These are phyloP conservation scores for Chamaenerion angustifolium DNA, from an alignment of 345 rosid genomes.

Conservation along the genomic window DNA sequence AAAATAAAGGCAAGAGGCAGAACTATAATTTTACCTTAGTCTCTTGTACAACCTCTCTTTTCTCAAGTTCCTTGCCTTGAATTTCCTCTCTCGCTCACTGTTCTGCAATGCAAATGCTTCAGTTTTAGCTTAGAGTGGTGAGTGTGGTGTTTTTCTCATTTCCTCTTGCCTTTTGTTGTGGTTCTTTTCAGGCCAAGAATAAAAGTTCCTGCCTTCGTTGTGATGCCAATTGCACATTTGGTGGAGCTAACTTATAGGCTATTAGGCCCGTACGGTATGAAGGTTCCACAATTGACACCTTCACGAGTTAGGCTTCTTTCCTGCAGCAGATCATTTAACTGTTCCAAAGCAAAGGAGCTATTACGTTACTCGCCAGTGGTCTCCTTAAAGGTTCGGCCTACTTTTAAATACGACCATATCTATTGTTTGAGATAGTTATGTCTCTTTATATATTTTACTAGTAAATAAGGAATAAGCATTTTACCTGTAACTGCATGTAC, in stretches of 20 bases:
- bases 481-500: too few species aligned
- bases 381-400: conserved; percentile 56
- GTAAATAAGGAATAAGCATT: too few species aligned
- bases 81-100: too few species aligned
- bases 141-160: conserved; percentile 3
- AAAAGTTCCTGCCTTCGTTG: conserved; percentile 56
- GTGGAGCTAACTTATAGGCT: conserved; percentile 54
- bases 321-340: conserved; percentile 58
- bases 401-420: conserved; percentile 4
- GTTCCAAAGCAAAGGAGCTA: conserved; percentile 68
- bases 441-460: too few species aligned
- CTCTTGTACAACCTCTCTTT: too few species aligned
- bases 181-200: conserved; percentile 68
- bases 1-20: too few species aligned
- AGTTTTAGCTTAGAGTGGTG: conserved; percentile 2
- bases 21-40: too few species aligned
- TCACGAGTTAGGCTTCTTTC: conserved; percentile 84
- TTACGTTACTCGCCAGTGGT: conserved; percentile 72
- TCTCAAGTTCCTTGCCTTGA: too few species aligned
- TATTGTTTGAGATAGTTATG: too few species aligned
- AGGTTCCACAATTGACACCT: conserved; percentile 77
- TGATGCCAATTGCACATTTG: conserved; percentile 77
- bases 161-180: conserved; percentile 11
- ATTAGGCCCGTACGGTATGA: conserved; percentile 81
- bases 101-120: neutral